Percentiles rank a stretch among this genome's conserved stretches.
These are phyloP conservation scores for Aegilops umbellulata DNA, from an alignment of 176 grass and related monocot genomes.

Conservation along the genomic window DNA sequence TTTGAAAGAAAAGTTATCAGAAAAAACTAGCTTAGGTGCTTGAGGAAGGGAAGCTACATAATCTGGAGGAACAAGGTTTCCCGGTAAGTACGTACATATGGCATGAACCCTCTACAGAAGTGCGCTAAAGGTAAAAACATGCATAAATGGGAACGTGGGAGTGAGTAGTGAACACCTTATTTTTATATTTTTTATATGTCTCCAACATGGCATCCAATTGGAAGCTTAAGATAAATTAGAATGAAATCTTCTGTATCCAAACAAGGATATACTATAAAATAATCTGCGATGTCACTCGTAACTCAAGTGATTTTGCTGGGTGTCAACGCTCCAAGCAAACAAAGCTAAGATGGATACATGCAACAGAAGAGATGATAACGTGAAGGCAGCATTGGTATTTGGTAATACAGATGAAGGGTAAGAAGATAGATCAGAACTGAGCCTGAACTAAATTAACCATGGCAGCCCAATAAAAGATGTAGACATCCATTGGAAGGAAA, in stretches of 20 bases:
- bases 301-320: background rate
- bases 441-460: conserved; percentile 4
- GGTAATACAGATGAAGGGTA: conserved; percentile 10
- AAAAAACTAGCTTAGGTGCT: conserved; percentile 25
- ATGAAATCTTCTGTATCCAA: background rate
- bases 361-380: conserved; percentile 12
- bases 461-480: conserved; percentile 7
- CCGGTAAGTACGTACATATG: conserved; percentile 17
- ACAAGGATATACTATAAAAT: conserved; percentile 4
- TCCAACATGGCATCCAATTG: background rate
- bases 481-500: background rate
- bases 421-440: background rate
- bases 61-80: background rate
- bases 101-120: conserved; percentile 4
- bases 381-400: conserved; percentile 6
- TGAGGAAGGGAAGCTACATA: conserved; percentile 12
- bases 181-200: conserved; percentile 3
- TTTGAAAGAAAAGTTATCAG: background rate
- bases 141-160: background rate
- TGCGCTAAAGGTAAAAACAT: conserved; percentile 17
- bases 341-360: background rate
- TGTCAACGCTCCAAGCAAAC: conserved; percentile 2
- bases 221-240: conserved; percentile 13
- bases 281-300: background rate
- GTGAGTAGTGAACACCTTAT: background rate